Conservation (phyloP, 306 rosid genomes). For the Quercus variabilis region DNA sequence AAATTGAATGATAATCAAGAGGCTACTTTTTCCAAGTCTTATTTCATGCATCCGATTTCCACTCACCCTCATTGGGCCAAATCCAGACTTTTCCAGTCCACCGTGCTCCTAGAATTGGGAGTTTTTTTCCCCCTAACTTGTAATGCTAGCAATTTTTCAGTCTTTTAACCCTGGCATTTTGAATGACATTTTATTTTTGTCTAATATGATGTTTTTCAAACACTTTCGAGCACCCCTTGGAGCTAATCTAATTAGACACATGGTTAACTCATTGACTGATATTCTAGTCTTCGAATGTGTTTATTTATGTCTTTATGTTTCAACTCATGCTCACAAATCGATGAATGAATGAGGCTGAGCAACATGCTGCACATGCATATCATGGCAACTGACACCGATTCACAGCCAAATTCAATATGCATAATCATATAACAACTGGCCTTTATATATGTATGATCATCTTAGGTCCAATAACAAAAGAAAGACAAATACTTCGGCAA, state of each 20-base stretch:
- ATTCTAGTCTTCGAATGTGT: neutral
- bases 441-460: neutral
- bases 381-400: neutral
- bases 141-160: too few species aligned
- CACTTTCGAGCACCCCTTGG: neutral
- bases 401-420: neutral
- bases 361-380: neutral
- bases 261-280: neutral
- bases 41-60: too few species aligned
- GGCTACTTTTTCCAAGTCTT: too few species aligned
- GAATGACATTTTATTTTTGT: too few species aligned
- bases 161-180: too few species aligned
- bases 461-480: neutral
- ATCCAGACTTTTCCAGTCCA: too few species aligned
- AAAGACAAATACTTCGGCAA: neutral
- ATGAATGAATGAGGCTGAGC: neutral
- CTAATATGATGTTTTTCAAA: neutral
- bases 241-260: neutral
- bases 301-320: neutral
- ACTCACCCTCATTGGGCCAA: too few species aligned
- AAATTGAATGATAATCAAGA: too few species aligned
- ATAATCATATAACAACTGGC: neutral
- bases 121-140: too few species aligned
- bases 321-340: neutral
- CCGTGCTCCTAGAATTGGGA: too few species aligned